Evolutionary conservation across 345 rosid genomes (phyloP).

Genomic region (Aurinia saxatilis): DNA sequence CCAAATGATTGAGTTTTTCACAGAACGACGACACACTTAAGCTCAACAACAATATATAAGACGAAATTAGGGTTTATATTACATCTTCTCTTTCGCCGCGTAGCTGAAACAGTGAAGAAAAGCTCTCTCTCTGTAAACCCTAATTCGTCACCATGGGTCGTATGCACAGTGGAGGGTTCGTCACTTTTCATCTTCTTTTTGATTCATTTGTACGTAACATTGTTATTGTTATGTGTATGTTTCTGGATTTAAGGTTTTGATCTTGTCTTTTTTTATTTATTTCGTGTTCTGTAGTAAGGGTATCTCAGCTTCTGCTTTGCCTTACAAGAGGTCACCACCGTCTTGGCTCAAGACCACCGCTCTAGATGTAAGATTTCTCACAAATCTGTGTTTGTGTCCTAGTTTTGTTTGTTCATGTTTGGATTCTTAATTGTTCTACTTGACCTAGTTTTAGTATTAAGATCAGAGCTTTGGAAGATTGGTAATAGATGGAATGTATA

Average conservation of each 20-base stretch:
- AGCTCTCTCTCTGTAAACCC: background rate
- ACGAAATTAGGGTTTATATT: slow-evolving; percentile 18
- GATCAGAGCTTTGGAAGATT: background rate
- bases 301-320: slow-evolving; percentile 80
- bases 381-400: background rate
- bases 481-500: background rate
- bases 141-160: slow-evolving; percentile 58
- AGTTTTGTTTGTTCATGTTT: background rate
- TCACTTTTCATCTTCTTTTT: background rate
- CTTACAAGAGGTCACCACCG: slow-evolving; percentile 80
- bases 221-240: background rate
- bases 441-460: background rate
- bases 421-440: no score
- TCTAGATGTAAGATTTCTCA: slow-evolving; percentile 35
- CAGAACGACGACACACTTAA: background rate
- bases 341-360: slow-evolving; percentile 64
- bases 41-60: background rate
- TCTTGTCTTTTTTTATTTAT: background rate
- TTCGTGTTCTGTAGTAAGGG: slow-evolving; percentile 46
- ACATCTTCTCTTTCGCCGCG: background rate
- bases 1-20: slow-evolving; percentile 8
- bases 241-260: background rate
- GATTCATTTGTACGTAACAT: background rate
- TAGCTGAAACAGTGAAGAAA: background rate
- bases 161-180: slow-evolving; percentile 78